Percentiles rank a stretch among this genome's conserved stretches.
Conservation (phyloP, 139 green algal species). For the Chlorella sp. region DNA sequence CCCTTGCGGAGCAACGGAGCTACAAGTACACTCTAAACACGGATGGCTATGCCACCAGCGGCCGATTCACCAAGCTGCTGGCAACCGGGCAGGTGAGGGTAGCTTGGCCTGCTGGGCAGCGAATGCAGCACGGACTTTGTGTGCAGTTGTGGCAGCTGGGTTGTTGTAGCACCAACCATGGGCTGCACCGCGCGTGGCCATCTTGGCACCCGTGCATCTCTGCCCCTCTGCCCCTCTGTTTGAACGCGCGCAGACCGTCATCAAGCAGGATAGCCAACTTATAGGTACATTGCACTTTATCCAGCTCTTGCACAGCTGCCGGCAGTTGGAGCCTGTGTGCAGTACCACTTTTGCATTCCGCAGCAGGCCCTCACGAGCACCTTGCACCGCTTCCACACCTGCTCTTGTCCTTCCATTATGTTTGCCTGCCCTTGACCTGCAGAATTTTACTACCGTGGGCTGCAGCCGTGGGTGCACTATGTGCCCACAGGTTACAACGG, state of each 20-base stretch:
- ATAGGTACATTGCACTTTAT: background rate
- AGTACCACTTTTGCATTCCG: background rate
- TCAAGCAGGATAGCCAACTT: background rate
- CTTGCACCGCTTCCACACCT: no score
- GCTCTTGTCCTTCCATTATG: background rate
- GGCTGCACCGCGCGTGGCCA: background rate
- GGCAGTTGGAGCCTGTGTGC: background rate
- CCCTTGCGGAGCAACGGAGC: background rate
- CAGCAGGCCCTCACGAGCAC: background rate
- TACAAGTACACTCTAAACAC: background rate
- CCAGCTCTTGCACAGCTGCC: background rate
- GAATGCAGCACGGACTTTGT: no score
- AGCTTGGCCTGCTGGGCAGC: no score
- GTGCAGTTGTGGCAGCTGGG: no score
- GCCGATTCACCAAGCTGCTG: background rate
- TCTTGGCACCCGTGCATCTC: background rate
- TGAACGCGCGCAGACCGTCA: background rate
- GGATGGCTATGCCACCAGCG: background rate
- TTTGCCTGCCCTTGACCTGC: background rate
- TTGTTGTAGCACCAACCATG: background rate
- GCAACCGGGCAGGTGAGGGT: background rate
- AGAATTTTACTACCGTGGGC: background rate
- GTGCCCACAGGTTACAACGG: background rate
- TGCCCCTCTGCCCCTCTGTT: background rate
- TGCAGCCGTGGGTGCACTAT: conserved; percentile 9